Evolutionary conservation across 2,329 filamentous ascomycete genomes (phyloP).

Genomic region (Penicillium corylophilum): DNA sequence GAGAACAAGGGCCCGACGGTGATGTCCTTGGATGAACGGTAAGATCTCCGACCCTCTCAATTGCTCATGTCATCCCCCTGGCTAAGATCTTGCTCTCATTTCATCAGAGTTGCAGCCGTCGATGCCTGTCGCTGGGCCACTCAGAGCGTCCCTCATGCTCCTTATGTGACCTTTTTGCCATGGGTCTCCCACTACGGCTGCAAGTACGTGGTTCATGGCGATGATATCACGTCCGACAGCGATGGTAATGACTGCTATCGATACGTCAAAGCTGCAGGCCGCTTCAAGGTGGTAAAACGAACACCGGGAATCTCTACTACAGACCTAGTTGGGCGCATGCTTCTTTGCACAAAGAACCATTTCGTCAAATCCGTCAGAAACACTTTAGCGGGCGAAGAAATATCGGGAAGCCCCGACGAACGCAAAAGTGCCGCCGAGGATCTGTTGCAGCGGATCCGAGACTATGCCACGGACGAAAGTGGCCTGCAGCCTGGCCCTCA

Average conservation of each 20-base stretch:
- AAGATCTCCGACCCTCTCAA: constrained; percentile 14
- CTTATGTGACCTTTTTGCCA: constrained; percentile 88
- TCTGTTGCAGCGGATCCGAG: constrained; percentile 73
- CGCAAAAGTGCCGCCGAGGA: constrained; percentile 61
- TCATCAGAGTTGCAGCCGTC: constrained; percentile 72
- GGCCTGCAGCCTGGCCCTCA: constrained; percentile 75
- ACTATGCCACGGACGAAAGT: constrained; percentile 85
- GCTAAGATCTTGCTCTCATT: constrained; percentile 2
- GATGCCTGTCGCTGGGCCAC: constrained; percentile 96
- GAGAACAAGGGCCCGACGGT: constrained; percentile 98
- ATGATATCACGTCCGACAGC: constrained; percentile 95
- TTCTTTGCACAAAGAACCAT: constrained; percentile 90
- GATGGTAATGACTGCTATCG: constrained; percentile 95
- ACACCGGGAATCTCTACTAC: constrained; percentile 97
- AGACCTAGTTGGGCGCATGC: constrained; percentile 95
- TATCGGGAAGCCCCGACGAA: constrained; percentile 68
- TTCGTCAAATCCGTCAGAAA: constrained; percentile 80
- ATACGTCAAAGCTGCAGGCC: constrained; percentile 88
- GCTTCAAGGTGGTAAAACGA: constrained; percentile 95
- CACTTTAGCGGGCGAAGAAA: constrained; percentile 68
- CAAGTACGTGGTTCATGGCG: constrained; percentile 92
- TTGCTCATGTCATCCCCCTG: background rate
- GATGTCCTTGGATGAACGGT: constrained; percentile 89
- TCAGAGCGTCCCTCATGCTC: constrained; percentile 75
- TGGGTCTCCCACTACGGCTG: constrained; percentile 97